phyloP scores from a whole-genome alignment of 176 grass and related monocot genomes.

The Bothriochloa decipiens region DNA sequence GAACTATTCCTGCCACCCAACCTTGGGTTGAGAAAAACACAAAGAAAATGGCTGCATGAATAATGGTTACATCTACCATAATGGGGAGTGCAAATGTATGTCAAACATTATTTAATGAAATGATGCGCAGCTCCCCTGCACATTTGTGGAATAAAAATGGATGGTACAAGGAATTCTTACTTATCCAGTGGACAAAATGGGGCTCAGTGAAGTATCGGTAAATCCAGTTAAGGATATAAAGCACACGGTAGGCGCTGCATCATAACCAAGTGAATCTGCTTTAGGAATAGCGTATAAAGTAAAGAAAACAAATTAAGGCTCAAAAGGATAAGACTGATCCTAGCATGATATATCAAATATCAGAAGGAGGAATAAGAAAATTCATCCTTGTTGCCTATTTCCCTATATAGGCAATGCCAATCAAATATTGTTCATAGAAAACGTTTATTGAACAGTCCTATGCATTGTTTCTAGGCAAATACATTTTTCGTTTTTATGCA shows the following conservation, averaged over 20 bases:
- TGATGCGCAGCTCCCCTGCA: neutral
- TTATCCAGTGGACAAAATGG: slow-evolving; percentile 95
- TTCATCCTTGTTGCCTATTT: neutral
- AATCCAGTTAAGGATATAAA: slow-evolving; percentile 96
- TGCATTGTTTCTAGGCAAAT: neutral
- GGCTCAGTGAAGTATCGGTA: slow-evolving; percentile 86
- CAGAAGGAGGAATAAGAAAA: slow-evolving; percentile 15
- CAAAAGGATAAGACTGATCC: neutral
- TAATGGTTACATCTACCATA: neutral
- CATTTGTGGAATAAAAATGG: neutral
- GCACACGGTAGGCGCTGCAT: slow-evolving; percentile 81
- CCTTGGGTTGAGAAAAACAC: slow-evolving; percentile 50
- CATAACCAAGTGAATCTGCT: slow-evolving; percentile 44
- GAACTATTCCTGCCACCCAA: slow-evolving; percentile 81
- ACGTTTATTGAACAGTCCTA: neutral
- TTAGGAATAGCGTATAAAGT: slow-evolving; percentile 11
- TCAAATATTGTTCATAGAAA: neutral
- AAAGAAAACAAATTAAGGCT: slow-evolving; percentile 1
- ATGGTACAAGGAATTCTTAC: slow-evolving; percentile 45
- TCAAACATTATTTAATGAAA: neutral
- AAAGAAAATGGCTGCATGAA: neutral
- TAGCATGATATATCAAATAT: neutral
- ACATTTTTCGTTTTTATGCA: neutral
- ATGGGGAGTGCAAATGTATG: neutral
- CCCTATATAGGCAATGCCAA: neutral